Evolutionary conservation across 495 filamentous ascomycete species (phyloP), one percentile per base, ranked within the genome.

Genomic region (Ascodesmis nigricans): DNA sequence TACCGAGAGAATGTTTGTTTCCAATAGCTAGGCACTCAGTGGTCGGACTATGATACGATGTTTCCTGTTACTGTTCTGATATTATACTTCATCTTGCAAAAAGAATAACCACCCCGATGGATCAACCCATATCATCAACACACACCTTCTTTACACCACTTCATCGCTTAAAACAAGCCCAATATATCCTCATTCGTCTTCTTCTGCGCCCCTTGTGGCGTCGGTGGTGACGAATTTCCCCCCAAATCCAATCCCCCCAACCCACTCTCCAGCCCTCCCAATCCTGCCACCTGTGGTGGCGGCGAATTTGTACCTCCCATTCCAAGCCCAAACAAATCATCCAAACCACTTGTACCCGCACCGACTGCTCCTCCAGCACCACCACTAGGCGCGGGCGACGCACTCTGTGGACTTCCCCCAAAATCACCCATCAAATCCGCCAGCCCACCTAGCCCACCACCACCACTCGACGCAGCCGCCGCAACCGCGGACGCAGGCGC

Each of bases 341-440:
- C 35, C 35, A 37, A 14, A 3, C 21, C 21, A 19, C 27, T 21
- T 13, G n/a, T n/a, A n/a, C n/a, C n/a, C n/a, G n/a, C n/a, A n/a
- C 35, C 42, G 38, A 39, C n/a, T 31, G 36, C 38, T 38, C 30
- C 19, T 20, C 27, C 5, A 29, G 44, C 22, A 38, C 40, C 38
- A 35, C 40, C 5, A 45, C 50, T 21, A 51, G 55, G 5, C 47
- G 54, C 38, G 61, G 59, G 5, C 62, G 62, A 15, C n/a, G 23
- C 17, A n/a, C n/a, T n/a, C n/a, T n/a, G n/a, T n/a, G n/a, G 33
- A 29, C 9, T 32, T 8, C 27, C 26, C 39, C 68, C 72, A 47
- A 90, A 90, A 24, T 93, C 58, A 9, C 78, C 82, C 61, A 95
- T 73, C 45, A 97, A 67, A 49, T 93, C 87, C 40, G 87, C 81